Evolutionary conservation across 805 yeast genomes (phyloP), one percentile per base, ranked within the genome.

Genomic region (Candida methanosorbosa): DNA sequence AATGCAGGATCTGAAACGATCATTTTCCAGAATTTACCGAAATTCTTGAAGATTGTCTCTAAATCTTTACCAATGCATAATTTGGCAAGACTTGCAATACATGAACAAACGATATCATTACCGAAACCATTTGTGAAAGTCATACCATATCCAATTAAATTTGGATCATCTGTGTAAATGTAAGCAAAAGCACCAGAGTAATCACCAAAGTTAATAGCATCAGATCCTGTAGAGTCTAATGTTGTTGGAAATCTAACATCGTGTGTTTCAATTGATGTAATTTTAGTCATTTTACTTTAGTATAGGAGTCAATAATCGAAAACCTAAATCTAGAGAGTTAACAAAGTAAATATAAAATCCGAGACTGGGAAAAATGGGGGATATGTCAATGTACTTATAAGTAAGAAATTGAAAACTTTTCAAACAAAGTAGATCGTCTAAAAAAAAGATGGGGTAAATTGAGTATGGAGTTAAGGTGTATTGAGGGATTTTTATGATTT

Each of bases 131-230:
- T 60, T 29, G 63, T 61, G 50, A 63, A 64, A 4, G 68, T 60
- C 63, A 64, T 62, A 13, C 69, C 69, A 35, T 56, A 57, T 25
- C 69, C 68, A 16, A 44, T 43, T 12, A 58, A 38, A 4, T 43
- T 49, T 4, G 47, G 36, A 30, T 39, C 34, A 30, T 49, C 50
- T 25, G 66, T 62, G 29, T 50, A 36, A 18, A 62, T 45, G 23
- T 52, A 51, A 14, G 57, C 42, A 32, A 57, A 62, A n/a, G 64
- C 64, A 27, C 64, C 62, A 9, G 68, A 60, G 37, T 62, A 61
- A 46, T 63, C 65, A 6, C 66, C 66, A 24, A 54, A 57, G 42
- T 63, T 61, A 55, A 63, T 57, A 34, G 68, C 69, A 42, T 64
- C 69, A n/a, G 64, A 57, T 9, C 68, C 68, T 28, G 53, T 52